Evolutionary conservation across 345 rosid genomes (phyloP).

Genomic region (Salix exigua): DNA sequence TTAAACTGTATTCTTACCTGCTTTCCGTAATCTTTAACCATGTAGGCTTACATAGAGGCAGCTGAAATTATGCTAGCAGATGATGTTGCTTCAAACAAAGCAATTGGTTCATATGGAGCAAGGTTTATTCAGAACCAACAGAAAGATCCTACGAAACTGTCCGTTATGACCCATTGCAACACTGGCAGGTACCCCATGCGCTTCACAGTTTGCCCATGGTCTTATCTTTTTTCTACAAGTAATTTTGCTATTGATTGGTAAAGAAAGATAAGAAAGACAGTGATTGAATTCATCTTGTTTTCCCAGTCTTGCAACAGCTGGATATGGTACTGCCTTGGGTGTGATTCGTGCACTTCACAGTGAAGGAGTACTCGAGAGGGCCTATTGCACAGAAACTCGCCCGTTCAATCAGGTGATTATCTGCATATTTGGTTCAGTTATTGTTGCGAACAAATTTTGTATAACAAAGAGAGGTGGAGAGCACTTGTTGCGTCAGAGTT

Average conservation of each 20-base stretch:
- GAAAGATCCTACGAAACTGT: slow-evolving; percentile 42
- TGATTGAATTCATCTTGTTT: slow-evolving; percentile 1
- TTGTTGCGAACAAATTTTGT: not conserved
- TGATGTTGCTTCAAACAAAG: slow-evolving; percentile 88
- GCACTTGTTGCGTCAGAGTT: not conserved
- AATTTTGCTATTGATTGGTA: slow-evolving; percentile 2
- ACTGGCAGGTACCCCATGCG: slow-evolving; percentile 68
- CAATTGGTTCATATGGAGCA: slow-evolving; percentile 78
- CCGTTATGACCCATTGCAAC: slow-evolving; percentile 91
- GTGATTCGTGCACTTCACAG: slow-evolving; percentile 80
- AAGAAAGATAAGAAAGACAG: not conserved
- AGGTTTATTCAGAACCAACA: slow-evolving; percentile 44
- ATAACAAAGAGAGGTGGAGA: not conserved
- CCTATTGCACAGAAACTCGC: slow-evolving; percentile 96
- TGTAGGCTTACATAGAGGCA: slow-evolving; percentile 68
- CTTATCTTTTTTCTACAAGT: not conserved
- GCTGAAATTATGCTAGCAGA: slow-evolving; percentile 81
- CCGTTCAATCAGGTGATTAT: slow-evolving; percentile 85
- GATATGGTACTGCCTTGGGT: slow-evolving; percentile 97
- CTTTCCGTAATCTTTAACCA: not conserved
- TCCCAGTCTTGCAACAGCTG: slow-evolving; percentile 92
- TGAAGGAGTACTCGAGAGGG: slow-evolving; percentile 65
- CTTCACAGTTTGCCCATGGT: not conserved
- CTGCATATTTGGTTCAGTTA: not conserved
- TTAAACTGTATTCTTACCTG: not conserved